These are phyloP conservation scores for Dendryphion nanum DNA, from an alignment of 2,329 filamentous ascomycete species.

Conservation along the genomic window DNA sequence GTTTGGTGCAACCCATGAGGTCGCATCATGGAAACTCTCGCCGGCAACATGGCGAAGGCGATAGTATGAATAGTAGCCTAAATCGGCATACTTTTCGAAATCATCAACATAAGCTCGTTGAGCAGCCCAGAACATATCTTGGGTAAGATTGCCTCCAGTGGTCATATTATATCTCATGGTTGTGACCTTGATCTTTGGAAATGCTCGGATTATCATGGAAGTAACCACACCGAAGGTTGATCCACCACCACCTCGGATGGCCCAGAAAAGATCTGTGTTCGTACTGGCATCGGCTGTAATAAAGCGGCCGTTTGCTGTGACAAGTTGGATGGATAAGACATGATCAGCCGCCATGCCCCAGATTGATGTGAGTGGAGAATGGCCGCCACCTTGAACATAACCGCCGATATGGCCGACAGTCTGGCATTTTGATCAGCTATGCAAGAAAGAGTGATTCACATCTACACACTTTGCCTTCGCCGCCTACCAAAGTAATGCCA, in stretches of 20 bases:
- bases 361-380: slow-evolving; percentile 49
- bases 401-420: slow-evolving; percentile 48
- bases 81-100: neutral
- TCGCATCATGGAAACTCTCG: slow-evolving; percentile 9
- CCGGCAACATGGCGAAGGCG: slow-evolving; percentile 6
- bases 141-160: slow-evolving; percentile 12
- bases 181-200: slow-evolving; percentile 13
- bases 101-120: neutral
- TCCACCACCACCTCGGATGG: slow-evolving; percentile 19
- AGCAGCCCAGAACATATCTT: slow-evolving; percentile 14
- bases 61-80: slow-evolving; percentile 9
- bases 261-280: slow-evolving; percentile 21
- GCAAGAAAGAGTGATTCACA: too few species aligned
- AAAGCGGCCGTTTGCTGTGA: slow-evolving; percentile 12
- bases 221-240: slow-evolving; percentile 16
- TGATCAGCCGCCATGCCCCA: slow-evolving; percentile 34
- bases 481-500: slow-evolving; percentile 9
- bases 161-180: slow-evolving; percentile 17
- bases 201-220: slow-evolving; percentile 15
- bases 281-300: slow-evolving; percentile 7
- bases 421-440: too few species aligned
- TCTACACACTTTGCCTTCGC: slow-evolving; percentile 2
- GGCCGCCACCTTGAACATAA: slow-evolving; percentile 48
- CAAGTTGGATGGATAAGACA: slow-evolving; percentile 9
- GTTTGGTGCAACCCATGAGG: slow-evolving; percentile 5